phyloP scores from a whole-genome alignment of 2,329 filamentous ascomycete species.

The Talaromyces sp. region DNA sequence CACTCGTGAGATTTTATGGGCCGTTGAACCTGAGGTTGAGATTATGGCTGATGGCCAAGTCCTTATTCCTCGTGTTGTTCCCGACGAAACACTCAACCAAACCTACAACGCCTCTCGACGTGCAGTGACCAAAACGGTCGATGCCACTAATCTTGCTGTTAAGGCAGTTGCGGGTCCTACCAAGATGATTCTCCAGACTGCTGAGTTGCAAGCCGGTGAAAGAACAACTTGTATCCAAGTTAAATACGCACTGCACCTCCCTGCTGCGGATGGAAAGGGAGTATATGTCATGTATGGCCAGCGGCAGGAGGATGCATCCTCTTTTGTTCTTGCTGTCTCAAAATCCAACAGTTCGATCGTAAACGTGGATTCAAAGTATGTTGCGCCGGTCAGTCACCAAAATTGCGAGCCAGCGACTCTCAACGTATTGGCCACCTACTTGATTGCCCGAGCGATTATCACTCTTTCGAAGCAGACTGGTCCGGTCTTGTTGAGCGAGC shows the following conservation, averaged over 20 bases:
- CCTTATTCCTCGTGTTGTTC: slow-evolving; percentile 23
- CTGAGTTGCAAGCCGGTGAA: neutral
- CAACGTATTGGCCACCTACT: neutral
- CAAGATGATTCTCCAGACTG: neutral
- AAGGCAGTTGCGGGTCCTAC: neutral
- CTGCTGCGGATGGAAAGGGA: neutral
- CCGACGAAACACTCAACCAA: neutral
- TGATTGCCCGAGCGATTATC: neutral
- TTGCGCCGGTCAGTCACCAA: neutral
- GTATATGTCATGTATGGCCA: neutral
- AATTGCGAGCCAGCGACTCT: neutral
- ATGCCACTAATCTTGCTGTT: neutral
- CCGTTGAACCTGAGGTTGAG: slow-evolving; percentile 23
- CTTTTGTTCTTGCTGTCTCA: neutral
- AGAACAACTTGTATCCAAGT: neutral
- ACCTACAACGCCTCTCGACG: neutral
- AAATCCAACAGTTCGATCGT: neutral
- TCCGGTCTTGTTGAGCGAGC: neutral
- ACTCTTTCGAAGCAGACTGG: neutral
- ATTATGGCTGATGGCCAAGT: slow-evolving; percentile 17
- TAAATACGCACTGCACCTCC: neutral
- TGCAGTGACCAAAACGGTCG: slow-evolving; percentile 1
- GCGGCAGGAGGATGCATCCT: neutral
- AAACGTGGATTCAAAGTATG: neutral
- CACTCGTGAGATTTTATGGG: slow-evolving; percentile 19